A percentile compares a stretch with the other conserved stretches of the same genome.
Conservation (phyloP, 129 eudicot genomes). For the Smallanthus sonchifolius region DNA sequence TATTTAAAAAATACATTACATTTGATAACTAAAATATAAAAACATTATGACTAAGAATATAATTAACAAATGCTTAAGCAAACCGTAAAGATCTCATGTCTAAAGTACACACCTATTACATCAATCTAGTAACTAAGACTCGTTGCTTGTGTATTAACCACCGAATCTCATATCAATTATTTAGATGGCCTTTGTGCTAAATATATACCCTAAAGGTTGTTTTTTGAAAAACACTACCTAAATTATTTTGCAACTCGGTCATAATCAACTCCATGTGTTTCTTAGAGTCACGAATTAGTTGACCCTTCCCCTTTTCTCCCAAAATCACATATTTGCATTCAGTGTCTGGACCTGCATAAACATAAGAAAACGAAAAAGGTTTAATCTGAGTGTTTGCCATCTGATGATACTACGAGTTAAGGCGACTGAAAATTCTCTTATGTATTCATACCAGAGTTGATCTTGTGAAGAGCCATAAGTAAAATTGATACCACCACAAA, state of each 20-base stretch:
- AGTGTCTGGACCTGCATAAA: conserved; percentile 69
- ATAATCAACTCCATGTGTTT: conserved; percentile 57
- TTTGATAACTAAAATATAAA: no score
- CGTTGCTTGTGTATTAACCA: no score
- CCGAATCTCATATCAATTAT: no score
- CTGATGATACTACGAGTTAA: background rate
- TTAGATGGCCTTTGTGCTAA: no score
- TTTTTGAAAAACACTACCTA: no score
- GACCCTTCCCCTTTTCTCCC: conserved; percentile 98
- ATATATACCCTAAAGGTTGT: no score
- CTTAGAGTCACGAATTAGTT: conserved; percentile 89
- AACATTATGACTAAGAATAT: no score
- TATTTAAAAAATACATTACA: no score
- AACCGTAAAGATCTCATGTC: no score
- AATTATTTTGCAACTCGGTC: conserved; percentile 88
- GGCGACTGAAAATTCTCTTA: background rate
- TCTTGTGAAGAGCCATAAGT: conserved; percentile 70
- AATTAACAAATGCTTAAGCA: no score
- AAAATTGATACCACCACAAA: conserved; percentile 95
- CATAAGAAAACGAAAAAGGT: background rate
- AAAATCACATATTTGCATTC: conserved; percentile 69
- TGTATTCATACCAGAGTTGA: conserved; percentile 59
- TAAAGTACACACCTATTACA: no score
- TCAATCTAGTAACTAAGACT: no score
- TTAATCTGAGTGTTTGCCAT: background rate